A percentile compares a stretch with the other conserved stretches of the same genome.
Conservation (phyloP, 257 asterid genomes). For the Lithospermum erythrorhizon region DNA sequence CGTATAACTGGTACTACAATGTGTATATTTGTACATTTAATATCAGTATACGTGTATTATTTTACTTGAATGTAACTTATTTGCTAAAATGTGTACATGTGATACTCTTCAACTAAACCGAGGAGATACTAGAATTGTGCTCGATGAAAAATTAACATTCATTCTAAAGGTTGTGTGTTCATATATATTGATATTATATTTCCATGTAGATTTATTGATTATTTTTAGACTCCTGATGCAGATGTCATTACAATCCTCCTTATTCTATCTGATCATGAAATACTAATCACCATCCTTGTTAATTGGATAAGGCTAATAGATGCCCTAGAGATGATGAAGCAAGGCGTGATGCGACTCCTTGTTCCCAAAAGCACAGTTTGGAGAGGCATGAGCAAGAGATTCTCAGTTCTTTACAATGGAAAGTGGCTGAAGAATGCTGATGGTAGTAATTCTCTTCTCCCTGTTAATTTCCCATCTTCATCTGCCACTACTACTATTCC, state of each 20-base stretch:
- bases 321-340: slow-evolving; percentile 98
- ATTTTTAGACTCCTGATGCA: background rate
- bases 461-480: slow-evolving; percentile 33
- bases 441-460: slow-evolving; percentile 23
- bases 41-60: background rate
- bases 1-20: too few species aligned
- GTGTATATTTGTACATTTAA: background rate
- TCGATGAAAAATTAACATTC: too few species aligned
- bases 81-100: background rate
- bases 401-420: slow-evolving; percentile 73
- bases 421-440: slow-evolving; percentile 74
- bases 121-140: too few species aligned
- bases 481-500: slow-evolving; percentile 45
- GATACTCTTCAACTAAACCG: too few species aligned
- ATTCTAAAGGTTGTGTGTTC: too few species aligned
- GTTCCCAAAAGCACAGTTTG: slow-evolving; percentile 78
- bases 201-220: background rate
- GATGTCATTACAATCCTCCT: background rate
- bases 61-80: background rate
- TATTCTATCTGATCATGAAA: background rate
- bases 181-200: too few species aligned
- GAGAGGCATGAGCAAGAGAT: slow-evolving; percentile 94
- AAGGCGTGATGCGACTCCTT: slow-evolving; percentile 87
- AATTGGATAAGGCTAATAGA: slow-evolving; percentile 66
- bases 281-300: slow-evolving; percentile 5